Evolutionary conservation across 1,139 yeast species (phyloP), one percentile per base, ranked within the genome.

Genomic region (Yamadazyma triangularis): DNA sequence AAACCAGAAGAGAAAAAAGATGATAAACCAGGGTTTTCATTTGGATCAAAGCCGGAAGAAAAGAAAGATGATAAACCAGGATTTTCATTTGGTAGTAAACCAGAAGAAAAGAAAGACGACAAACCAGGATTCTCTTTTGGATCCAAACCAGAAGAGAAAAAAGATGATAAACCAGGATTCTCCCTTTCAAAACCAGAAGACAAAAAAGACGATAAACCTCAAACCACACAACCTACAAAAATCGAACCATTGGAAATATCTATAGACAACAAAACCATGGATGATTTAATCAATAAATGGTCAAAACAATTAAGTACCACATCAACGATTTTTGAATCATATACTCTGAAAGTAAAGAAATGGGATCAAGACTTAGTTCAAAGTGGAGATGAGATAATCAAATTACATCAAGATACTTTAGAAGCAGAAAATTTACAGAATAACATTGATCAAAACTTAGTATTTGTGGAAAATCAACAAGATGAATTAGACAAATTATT

Each of bases 201-300:
- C 27, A 45, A 37, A 34, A 43, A 21, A 21, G 23, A 21, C 8
- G 48, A 48, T 28, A 16, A 33, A 24, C 30, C 39, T 18, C 34
- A 28, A 28, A 29, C 30, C 8, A 60, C 42, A 48, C 73, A 62
- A 47, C 71, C 68, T 15, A 67, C 72, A 24, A 70, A 65, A 29
- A 69, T 79, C 15, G 78, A 76, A 42, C 80, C 87, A 11, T 70
- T 76, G 31, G 84, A 88, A 16, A 76, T 87, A 3, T 82, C 95
- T 8, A 71, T 93, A 30, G 88, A 85, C 47, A 91, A 91, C 60
- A 87, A 87, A 53, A 87, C 96, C 1, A 67, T 93, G 53, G 98
- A 91, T 48, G 98, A 91, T 53, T 72, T 91, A 41, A 84, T 93
- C 31, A 76, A 88, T 20, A 88, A 84, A 57, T 93, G 98, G 99